Percentiles rank a stretch among this genome's conserved stretches.
phyloP scores from a whole-genome alignment of 129 eudicot species.

The Escallonia herrerae region DNA sequence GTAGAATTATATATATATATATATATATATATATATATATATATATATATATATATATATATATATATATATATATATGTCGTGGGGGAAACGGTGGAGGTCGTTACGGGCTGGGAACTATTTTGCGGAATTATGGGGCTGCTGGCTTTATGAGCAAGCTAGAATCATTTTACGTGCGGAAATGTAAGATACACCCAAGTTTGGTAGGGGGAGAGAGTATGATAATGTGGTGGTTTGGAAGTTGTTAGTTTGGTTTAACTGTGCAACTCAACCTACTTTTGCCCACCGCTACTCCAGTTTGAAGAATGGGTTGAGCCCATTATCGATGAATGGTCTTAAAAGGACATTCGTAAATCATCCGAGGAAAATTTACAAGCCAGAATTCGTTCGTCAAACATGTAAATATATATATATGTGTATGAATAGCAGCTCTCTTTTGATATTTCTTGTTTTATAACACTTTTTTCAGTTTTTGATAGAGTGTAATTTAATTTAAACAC shows the following conservation, averaged over 20 bases:
- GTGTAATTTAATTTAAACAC: neutral
- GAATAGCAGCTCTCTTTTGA: too few species aligned
- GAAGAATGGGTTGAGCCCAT: neutral
- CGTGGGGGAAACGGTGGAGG: too few species aligned
- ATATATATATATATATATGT: too few species aligned
- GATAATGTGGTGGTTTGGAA: constrained; percentile 33
- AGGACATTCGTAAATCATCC: neutral
- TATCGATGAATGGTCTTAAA: too few species aligned
- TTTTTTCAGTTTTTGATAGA: neutral
- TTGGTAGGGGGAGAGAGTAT: constrained; percentile 15
- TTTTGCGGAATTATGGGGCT: neutral
- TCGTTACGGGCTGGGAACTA: too few species aligned
- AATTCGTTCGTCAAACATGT: neutral
- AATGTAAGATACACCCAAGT: constrained; percentile 18
- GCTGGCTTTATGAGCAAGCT: constrained; percentile 36
- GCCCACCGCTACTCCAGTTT: constrained; percentile 11
- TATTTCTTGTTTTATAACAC: neutral
- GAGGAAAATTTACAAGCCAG: neutral
- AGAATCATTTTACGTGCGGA: constrained; percentile 31
- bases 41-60: too few species aligned
- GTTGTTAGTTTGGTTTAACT: constrained; percentile 52
- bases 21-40: too few species aligned
- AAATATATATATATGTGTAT: too few species aligned
- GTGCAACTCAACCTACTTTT: constrained; percentile 63
- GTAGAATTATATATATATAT: neutral